Conservation (phyloP, 768 basidiomycete species). For the Lyophyllum atratum region DNA sequence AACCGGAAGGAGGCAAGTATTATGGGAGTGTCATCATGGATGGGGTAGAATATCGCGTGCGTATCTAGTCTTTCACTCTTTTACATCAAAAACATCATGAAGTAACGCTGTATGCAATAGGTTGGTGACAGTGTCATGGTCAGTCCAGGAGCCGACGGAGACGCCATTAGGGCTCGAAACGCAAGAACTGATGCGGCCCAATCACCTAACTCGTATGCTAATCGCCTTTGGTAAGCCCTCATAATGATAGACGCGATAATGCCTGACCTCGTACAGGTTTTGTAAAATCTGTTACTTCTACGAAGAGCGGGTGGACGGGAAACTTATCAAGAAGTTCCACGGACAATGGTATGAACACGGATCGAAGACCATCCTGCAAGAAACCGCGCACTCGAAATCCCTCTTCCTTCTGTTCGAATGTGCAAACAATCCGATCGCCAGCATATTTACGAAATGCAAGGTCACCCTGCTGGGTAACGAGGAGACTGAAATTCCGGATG, state of each 20-base stretch:
- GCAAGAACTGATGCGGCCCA: constrained; percentile 40
- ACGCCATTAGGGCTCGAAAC: constrained; percentile 40
- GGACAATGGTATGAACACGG: constrained; percentile 74
- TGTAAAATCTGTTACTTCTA: constrained; percentile 68
- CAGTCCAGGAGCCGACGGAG: constrained; percentile 52
- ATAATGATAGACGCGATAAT: neutral
- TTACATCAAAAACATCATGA: neutral
- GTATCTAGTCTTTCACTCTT: constrained; percentile 9
- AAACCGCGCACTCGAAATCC: constrained; percentile 62
- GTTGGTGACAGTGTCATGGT: constrained; percentile 67
- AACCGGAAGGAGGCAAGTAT: constrained; percentile 24
- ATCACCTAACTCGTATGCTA: constrained; percentile 57
- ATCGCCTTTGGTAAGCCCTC: constrained; percentile 58
- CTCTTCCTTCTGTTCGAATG: constrained; percentile 60
- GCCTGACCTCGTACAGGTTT: constrained; percentile 51
- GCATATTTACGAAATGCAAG: constrained; percentile 61
- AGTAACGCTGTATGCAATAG: constrained; percentile 31
- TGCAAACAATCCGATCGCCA: constrained; percentile 52
- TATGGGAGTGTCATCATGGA: constrained; percentile 57
- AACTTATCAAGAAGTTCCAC: constrained; percentile 56
- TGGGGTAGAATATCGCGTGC: constrained; percentile 55
- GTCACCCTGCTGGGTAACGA: constrained; percentile 41
- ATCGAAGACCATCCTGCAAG: constrained; percentile 64
- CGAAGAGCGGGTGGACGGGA: constrained; percentile 31
- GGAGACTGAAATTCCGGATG: constrained; percentile 50